Conservation (phyloP, 148 eudicot genomes). For the Suaeda aralocaspica region DNA sequence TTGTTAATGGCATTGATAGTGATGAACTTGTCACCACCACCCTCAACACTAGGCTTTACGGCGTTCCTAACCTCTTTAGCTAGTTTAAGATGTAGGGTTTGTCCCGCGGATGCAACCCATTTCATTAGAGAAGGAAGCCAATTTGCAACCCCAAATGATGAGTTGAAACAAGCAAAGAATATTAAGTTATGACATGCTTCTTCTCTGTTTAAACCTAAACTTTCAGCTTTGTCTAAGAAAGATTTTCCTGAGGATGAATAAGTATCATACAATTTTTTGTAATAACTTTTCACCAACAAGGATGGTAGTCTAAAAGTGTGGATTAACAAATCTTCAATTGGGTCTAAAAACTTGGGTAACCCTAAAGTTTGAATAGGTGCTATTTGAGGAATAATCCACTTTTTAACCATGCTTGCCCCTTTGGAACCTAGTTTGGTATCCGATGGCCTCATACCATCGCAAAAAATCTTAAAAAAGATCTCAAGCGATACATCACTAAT, state of each 20-base stretch:
- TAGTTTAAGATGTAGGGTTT: conserved; percentile 39
- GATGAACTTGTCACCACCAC: conserved; percentile 21
- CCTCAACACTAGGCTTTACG: conserved; percentile 31
- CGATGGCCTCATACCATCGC: conserved; percentile 28
- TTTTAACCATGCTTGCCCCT: conserved; percentile 33
- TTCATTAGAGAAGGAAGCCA: conserved; percentile 47
- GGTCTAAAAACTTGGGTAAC: conserved; percentile 37
- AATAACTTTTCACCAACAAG: conserved; percentile 37
- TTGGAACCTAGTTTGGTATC: conserved; percentile 26
- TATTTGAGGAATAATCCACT: conserved; percentile 46
- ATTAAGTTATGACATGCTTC: conserved; percentile 72
- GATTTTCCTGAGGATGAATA: conserved; percentile 29
- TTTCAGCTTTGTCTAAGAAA: conserved; percentile 48
- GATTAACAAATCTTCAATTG: conserved; percentile 43
- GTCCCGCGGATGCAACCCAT: conserved; percentile 51
- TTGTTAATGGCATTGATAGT: conserved; percentile 37
- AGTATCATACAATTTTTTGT: conserved; percentile 40
- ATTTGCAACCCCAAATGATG: conserved; percentile 51
- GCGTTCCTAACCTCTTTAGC: conserved; percentile 45
- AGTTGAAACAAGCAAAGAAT: conserved; percentile 49
- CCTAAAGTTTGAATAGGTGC: conserved; percentile 45
- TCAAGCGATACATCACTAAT: conserved; percentile 42
- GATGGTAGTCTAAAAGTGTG: conserved; percentile 44
- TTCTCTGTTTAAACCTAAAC: conserved; percentile 38
- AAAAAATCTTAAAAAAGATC: conserved; percentile 43